These are phyloP conservation scores for Dissophora globulifera DNA, from an alignment of 192 early-diverging fungal genomes.

Conservation along the genomic window DNA sequence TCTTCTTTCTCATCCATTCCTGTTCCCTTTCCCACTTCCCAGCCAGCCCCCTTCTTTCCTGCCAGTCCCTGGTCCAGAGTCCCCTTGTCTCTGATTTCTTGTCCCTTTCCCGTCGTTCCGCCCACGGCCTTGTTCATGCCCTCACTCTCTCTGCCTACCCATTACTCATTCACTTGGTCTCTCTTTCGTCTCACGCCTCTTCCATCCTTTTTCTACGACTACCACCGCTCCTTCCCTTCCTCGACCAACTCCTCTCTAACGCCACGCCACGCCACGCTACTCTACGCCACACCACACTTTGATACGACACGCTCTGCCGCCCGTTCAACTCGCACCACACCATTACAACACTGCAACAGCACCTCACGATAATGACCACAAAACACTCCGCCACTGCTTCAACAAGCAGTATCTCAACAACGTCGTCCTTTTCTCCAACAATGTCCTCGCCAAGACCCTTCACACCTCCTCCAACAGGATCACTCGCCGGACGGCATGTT, in stretches of 20 bases:
- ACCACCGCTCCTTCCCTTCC: neutral
- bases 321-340: no score
- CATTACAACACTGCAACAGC: neutral
- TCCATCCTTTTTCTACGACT: no score
- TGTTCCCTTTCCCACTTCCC: conserved; percentile 26
- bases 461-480: conserved; percentile 39
- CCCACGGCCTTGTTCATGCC: neutral
- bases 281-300: no score
- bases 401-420: conserved; percentile 12
- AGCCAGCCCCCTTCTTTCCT: neutral
- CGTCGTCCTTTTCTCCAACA: conserved; percentile 14
- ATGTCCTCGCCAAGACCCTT: conserved; percentile 29
- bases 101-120: neutral
- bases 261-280: neutral
- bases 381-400: conserved; percentile 6
- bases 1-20: conserved; percentile 18
- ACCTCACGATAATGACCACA: conserved; percentile 34
- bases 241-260: neutral
- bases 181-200: no score
- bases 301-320: no score
- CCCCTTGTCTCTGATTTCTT: conserved; percentile 14
- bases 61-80: neutral
- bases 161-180: no score
- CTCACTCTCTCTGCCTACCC: no score
- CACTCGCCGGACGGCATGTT: conserved; percentile 35